Percentiles rank a stretch among this genome's conserved stretches.
phyloP scores from a whole-genome alignment of 2,329 filamentous ascomycete genomes.

The Fusarium mangiferae region DNA sequence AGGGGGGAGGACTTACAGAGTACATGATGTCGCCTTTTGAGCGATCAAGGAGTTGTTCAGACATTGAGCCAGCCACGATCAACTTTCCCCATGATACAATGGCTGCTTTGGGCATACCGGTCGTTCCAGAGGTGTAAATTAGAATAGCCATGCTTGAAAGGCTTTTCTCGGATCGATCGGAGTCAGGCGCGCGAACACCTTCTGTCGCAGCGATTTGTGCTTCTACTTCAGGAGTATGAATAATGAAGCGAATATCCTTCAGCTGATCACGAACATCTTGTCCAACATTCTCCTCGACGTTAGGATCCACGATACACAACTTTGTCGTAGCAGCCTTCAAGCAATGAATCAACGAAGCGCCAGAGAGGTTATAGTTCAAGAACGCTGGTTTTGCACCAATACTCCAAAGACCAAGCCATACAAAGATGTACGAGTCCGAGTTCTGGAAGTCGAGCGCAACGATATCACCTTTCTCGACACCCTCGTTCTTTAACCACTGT shows the following conservation, averaged over 20 bases:
- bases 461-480: slow-evolving; percentile 76
- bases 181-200: slow-evolving; percentile 67
- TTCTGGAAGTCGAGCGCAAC: slow-evolving; percentile 87
- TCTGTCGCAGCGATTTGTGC: slow-evolving; percentile 62
- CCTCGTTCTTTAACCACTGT: slow-evolving; percentile 74
- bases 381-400: slow-evolving; percentile 86
- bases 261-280: slow-evolving; percentile 66
- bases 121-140: slow-evolving; percentile 89
- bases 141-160: slow-evolving; percentile 72
- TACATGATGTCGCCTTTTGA: slow-evolving; percentile 75
- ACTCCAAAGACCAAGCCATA: slow-evolving; percentile 83
- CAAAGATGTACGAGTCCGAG: slow-evolving; percentile 78
- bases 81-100: slow-evolving; percentile 79
- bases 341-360: slow-evolving; percentile 78
- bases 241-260: slow-evolving; percentile 65
- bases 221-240: slow-evolving; percentile 69
- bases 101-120: slow-evolving; percentile 83
- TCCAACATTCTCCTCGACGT: slow-evolving; percentile 64
- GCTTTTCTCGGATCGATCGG: slow-evolving; percentile 61
- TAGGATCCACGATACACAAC: slow-evolving; percentile 75
- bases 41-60: slow-evolving; percentile 64
- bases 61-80: slow-evolving; percentile 56
- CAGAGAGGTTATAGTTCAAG: slow-evolving; percentile 86
- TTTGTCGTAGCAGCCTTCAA: slow-evolving; percentile 73
- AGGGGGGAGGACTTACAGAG: slow-evolving; percentile 62